Percentiles rank a stretch among this genome's conserved stretches.
phyloP scores from a whole-genome alignment of 805 yeast genomes.

The Metschnikowia reukaufii region DNA sequence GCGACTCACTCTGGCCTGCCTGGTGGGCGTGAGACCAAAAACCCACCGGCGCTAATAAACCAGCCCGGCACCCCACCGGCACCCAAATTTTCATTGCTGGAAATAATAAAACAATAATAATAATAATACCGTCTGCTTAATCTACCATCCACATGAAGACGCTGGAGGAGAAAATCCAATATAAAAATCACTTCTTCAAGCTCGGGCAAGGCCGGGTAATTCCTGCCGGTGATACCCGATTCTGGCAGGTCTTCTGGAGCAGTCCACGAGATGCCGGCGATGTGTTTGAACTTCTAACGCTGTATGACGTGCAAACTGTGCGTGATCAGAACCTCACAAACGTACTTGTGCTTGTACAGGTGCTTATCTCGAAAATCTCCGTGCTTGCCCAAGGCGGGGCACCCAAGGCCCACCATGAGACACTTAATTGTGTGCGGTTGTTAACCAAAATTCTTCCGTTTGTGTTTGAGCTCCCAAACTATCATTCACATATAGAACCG shows the following conservation, averaged over 20 bases:
- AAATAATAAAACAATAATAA: too few relatives aligned
- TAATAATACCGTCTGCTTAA: too few relatives aligned
- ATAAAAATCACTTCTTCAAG: constrained; percentile 59
- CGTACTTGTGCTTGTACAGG: constrained; percentile 52
- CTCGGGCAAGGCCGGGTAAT: constrained; percentile 50
- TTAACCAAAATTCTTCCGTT: constrained; percentile 67
- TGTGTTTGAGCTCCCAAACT: constrained; percentile 52
- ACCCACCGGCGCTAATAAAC: too few relatives aligned
- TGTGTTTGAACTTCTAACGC: constrained; percentile 55
- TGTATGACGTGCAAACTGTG: constrained; percentile 57
- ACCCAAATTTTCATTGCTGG: too few relatives aligned
- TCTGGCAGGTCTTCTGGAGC: constrained; percentile 34
- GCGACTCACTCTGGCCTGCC: too few relatives aligned
- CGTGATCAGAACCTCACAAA: constrained; percentile 58
- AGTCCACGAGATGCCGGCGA: constrained; percentile 54
- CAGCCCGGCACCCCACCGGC: too few relatives aligned
- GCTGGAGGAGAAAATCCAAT: constrained; percentile 63
- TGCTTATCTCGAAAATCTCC: constrained; percentile 27
- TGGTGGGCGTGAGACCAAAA: too few relatives aligned
- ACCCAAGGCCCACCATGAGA: constrained; percentile 27
- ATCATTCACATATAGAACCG: constrained; percentile 25
- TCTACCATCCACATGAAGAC: constrained; percentile 56
- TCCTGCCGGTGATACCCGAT: constrained; percentile 23
- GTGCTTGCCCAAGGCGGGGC: constrained; percentile 8
- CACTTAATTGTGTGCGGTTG: constrained; percentile 63